A percentile compares a stretch with the other conserved stretches of the same genome.
These are phyloP conservation scores for Andrographis paniculata DNA, from an alignment of 305 asterid genomes.

Conservation along the genomic window DNA sequence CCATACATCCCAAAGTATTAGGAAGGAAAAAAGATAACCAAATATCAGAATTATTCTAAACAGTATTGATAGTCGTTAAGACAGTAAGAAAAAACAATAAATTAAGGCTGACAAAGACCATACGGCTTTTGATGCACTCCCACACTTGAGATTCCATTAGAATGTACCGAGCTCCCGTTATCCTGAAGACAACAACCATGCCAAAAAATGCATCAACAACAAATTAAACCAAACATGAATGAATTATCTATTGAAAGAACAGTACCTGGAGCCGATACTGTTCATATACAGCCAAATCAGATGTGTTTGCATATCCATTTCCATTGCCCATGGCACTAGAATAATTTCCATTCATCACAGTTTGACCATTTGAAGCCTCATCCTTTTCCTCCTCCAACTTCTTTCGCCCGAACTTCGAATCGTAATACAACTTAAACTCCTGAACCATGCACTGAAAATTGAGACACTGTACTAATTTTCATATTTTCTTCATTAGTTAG, in stretches of 20 bases:
- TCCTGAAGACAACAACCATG: slow-evolving; percentile 36
- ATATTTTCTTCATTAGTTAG: slow-evolving; percentile 18
- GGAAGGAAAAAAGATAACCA: no score
- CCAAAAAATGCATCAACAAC: slow-evolving; percentile 13
- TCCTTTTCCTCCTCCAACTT: slow-evolving; percentile 31
- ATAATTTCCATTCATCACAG: slow-evolving; percentile 24
- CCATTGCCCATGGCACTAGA: slow-evolving; percentile 32
- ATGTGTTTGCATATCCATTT: slow-evolving; percentile 31
- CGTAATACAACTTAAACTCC: slow-evolving; percentile 91
- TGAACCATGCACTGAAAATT: slow-evolving; percentile 28
- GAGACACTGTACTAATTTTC: slow-evolving; percentile 26
- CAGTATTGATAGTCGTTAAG: no score
- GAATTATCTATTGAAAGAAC: slow-evolving; percentile 13
- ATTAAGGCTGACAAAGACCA: slow-evolving; percentile 17
- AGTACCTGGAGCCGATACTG: slow-evolving; percentile 59
- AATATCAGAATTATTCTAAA: no score
- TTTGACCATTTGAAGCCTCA: slow-evolving; percentile 29
- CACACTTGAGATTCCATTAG: slow-evolving; percentile 45
- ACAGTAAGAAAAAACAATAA: not conserved
- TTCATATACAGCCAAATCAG: slow-evolving; percentile 78
- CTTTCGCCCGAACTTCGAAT: slow-evolving; percentile 92
- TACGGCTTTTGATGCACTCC: slow-evolving; percentile 59
- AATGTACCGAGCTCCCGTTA: slow-evolving; percentile 23
- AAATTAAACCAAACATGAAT: slow-evolving; percentile 4
- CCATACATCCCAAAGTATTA: no score